Base-by-base conservation (phyloP, 1,284 basidiomycete species). In the Coniferiporia weirii region DNA sequence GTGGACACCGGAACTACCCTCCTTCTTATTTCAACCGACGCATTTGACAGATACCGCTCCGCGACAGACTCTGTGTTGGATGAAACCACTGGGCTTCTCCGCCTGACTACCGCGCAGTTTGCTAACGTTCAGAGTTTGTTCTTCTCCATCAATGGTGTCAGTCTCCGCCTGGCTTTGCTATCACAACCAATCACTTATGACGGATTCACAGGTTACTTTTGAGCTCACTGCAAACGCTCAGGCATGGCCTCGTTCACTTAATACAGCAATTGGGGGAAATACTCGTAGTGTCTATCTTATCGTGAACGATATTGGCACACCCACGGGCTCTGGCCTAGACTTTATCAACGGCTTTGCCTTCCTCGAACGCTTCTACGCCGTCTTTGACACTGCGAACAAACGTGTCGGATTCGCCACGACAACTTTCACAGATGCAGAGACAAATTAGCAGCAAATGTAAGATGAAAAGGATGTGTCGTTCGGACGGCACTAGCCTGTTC, bases 321-420 rank as follows among this genome's bases (percentile, higher is more conserved):
- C 55, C 36, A 61, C 64, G 8, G 73, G 72, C 47, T 12, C 61
- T 51, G 72, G 73, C n/a, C 68, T 75, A 35, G 72, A 73, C 68
- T 72, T 75, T 64, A 73, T 75, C 69, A 72, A 61, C 65, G 82
- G 83, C 5, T 78, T 74, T 65, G 66, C 71, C 32, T 85, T 83
- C 77, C 72, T 84, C 55, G 68, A 69, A 62, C 64, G 68, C 35
- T 69, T 69, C 66, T 69, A 69, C 60, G 59, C 66, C 49, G 67
- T 68, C 15, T 79, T 75, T 68, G 69, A 70, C 64, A 68, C 68
- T 32, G 59, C 64, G 19, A 70, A 67, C 64, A 68, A 67, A 43
- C 75, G 73, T 19, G 73, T 85, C 61, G 83, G 84, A n/a, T 77
- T 85, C 56, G 82, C 84, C 9, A 78, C 73, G 44, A 84, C 83